Evolutionary conservation across 805 yeast species (phyloP).

Genomic region (Suhomyces canberraensis): DNA sequence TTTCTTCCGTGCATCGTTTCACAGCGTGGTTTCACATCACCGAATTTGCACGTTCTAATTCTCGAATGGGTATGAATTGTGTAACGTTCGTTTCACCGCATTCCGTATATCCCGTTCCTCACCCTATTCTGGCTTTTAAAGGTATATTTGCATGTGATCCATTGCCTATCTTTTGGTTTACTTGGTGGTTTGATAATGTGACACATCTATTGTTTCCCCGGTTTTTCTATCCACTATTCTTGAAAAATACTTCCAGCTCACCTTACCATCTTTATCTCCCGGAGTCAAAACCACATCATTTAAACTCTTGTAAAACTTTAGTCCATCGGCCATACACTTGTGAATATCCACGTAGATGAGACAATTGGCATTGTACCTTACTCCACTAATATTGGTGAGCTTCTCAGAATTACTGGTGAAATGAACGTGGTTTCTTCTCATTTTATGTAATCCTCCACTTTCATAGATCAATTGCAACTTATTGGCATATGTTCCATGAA

Average conservation of each 20-base stretch:
- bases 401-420: conserved; percentile 55
- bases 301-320: conserved; percentile 56
- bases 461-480: conserved; percentile 48
- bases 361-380: conserved; percentile 56
- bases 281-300: conserved; percentile 74
- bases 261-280: conserved; percentile 55
- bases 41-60: no score
- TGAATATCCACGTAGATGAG: conserved; percentile 60
- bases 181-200: no score
- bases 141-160: no score
- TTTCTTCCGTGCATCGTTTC: no score
- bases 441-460: conserved; percentile 56
- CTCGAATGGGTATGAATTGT: no score
- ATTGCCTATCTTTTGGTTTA: no score
- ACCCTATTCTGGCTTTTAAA: no score
- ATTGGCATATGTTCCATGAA: conserved; percentile 73
- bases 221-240: conserved; percentile 17
- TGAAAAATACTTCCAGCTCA: conserved; percentile 44
- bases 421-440: conserved; percentile 85
- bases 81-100: no score
- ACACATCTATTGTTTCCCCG: conserved; percentile 1
- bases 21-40: no score
- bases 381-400: conserved; percentile 62
- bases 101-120: no score
- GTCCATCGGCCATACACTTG: conserved; percentile 40